Evolutionary conservation across 352 stramenopile species (phyloP).

Genomic region (Globisporangium orthogonon): DNA sequence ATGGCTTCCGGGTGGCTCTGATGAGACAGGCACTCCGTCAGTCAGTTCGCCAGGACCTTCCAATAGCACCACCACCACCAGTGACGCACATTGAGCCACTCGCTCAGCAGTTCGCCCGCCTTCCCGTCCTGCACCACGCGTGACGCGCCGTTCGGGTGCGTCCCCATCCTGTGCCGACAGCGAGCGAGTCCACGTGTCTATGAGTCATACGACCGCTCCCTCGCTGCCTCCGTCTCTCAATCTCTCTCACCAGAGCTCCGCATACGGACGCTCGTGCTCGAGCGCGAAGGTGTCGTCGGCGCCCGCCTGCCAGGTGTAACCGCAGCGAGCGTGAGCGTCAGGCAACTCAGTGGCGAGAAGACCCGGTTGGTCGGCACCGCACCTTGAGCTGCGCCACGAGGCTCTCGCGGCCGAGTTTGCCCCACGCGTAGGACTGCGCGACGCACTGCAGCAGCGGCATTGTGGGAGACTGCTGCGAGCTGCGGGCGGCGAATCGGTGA

Average conservation of each 20-base stretch:
- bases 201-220: neutral
- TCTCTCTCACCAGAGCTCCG: slow-evolving; percentile 77
- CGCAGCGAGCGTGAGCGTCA: neutral
- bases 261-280: slow-evolving; percentile 51
- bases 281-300: slow-evolving; percentile 39
- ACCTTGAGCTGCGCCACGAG: slow-evolving; percentile 88
- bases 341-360: neutral
- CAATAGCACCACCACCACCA: neutral
- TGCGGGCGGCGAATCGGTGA: slow-evolving; percentile 2
- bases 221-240: neutral
- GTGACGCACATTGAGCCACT: slow-evolving; percentile 47
- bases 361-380: neutral
- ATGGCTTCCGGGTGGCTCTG: slow-evolving; percentile 32
- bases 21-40: neutral
- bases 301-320: slow-evolving; percentile 25
- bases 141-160: slow-evolving; percentile 90
- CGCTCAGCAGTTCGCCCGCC: slow-evolving; percentile 50
- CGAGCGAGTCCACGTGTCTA: slow-evolving; percentile 3
- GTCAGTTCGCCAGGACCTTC: neutral
- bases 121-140: slow-evolving; percentile 49
- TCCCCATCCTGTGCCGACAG: slow-evolving; percentile 80
- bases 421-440: slow-evolving; percentile 89
- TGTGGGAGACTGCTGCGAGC: neutral
- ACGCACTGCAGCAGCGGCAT: slow-evolving; percentile 83
- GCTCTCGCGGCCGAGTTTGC: slow-evolving; percentile 76